Percentiles rank a stretch among this genome's conserved stretches.
These are phyloP conservation scores for Mycena pura DNA, from an alignment of 768 basidiomycete species.

Conservation along the genomic window DNA sequence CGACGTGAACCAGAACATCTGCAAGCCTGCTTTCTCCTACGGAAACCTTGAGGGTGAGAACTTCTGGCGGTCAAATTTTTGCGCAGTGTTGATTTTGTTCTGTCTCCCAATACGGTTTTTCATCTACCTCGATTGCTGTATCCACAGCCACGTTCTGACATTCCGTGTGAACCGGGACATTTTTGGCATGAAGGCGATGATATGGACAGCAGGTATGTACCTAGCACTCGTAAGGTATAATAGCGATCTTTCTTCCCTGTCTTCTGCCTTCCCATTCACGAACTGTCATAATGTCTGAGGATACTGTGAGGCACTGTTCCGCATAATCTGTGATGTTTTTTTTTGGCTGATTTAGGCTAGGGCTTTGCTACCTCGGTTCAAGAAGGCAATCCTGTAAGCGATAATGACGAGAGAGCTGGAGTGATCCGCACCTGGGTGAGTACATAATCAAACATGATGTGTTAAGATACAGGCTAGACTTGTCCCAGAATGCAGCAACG, in stretches of 20 bases:
- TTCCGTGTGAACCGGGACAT: background rate
- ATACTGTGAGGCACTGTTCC: background rate
- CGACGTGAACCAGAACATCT: too few relatives aligned
- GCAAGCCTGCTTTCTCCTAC: too few relatives aligned
- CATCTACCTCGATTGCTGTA: background rate
- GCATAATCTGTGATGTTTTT: background rate
- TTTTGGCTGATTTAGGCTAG: background rate
- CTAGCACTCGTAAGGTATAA: background rate
- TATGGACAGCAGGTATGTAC: background rate
- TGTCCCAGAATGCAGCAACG: background rate
- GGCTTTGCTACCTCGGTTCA: background rate
- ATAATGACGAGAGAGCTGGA: background rate
- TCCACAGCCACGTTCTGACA: background rate
- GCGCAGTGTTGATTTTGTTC: too few relatives aligned
- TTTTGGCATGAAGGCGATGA: background rate
- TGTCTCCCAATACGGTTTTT: too few relatives aligned
- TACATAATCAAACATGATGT: background rate
- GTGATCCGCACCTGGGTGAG: background rate
- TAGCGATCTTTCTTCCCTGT: background rate
- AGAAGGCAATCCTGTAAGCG: background rate
- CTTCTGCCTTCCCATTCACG: background rate
- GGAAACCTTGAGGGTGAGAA: too few relatives aligned
- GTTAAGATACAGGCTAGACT: background rate
- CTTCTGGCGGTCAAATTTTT: too few relatives aligned
- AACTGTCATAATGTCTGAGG: background rate